Percentiles rank a stretch among this genome's conserved stretches.
phyloP scores from a whole-genome alignment of 768 basidiomycete genomes.

The Leccinum arenicola region DNA sequence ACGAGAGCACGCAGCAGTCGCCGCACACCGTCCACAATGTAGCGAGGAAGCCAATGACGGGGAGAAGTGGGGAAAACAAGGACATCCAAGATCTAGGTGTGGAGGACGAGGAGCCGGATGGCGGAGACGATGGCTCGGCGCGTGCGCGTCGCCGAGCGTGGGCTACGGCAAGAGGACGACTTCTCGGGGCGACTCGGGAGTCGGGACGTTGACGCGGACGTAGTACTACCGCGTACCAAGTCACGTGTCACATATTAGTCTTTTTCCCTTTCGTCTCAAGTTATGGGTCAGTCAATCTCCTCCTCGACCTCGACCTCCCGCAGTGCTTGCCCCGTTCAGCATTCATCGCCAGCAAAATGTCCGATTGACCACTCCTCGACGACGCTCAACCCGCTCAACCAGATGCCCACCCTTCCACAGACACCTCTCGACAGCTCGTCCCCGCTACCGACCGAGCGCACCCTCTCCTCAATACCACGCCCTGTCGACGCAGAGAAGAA shows the following conservation, averaged over 20 bases:
- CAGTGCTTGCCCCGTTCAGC: conserved; percentile 56
- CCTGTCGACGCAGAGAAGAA: conserved; percentile 30
- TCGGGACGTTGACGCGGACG: too few relatives aligned
- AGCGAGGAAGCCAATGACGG: too few relatives aligned
- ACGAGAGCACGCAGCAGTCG: too few relatives aligned
- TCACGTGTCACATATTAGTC: not conserved
- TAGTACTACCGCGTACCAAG: not conserved
- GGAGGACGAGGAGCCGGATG: too few relatives aligned
- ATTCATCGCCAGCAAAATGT: conserved; percentile 17
- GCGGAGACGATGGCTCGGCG: too few relatives aligned
- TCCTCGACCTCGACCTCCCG: not conserved
- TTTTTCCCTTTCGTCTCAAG: not conserved
- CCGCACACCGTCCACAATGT: too few relatives aligned
- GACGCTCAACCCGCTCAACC: conserved; percentile 67
- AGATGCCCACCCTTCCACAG: conserved; percentile 86
- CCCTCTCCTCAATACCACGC: conserved; percentile 84
- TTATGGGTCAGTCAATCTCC: conserved; percentile 18
- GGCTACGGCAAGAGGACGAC: too few relatives aligned
- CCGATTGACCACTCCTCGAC: conserved; percentile 46
- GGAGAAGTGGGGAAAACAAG: too few relatives aligned
- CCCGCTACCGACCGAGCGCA: conserved; percentile 70
- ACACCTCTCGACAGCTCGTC: conserved; percentile 51
- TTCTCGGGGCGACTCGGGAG: too few relatives aligned
- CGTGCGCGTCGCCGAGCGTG: too few relatives aligned
- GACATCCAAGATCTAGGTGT: too few relatives aligned